These are phyloP conservation scores for Cyanidioschyzon merolae DNA, from an alignment of 23 red algal species.

Conservation along the genomic window DNA sequence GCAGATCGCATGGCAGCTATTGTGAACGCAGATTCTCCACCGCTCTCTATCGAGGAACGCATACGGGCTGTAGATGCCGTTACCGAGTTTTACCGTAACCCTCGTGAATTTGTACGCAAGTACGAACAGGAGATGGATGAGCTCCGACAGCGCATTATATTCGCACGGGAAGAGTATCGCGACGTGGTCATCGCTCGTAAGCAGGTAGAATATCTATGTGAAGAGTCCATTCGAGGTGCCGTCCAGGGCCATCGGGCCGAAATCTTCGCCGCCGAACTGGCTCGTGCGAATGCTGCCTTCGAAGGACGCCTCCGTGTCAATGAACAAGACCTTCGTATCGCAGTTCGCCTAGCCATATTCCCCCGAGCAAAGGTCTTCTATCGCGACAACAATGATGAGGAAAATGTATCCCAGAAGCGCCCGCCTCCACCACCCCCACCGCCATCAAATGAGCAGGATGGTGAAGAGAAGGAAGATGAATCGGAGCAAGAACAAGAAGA, in stretches of 20 bases:
- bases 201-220: conserved; percentile 69
- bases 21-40: conserved; percentile 54
- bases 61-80: conserved; percentile 59
- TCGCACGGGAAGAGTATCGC: conserved; percentile 80
- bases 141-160: conserved; percentile 77
- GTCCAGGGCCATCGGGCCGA: conserved; percentile 86
- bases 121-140: conserved; percentile 45
- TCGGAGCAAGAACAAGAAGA: conserved; percentile 45
- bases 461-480: conserved; percentile 51
- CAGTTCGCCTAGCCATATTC: conserved; percentile 74
- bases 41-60: conserved; percentile 65
- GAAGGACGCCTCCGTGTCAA: conserved; percentile 50
- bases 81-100: conserved; percentile 37
- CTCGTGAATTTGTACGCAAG: conserved; percentile 25
- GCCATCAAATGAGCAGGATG: conserved; percentile 27
- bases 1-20: conserved; percentile 81
- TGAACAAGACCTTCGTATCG: conserved; percentile 67
- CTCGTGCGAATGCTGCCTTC: conserved; percentile 75
- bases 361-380: conserved; percentile 50
- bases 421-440: conserved; percentile 56
- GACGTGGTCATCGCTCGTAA: conserved; percentile 50
- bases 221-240: conserved; percentile 54
- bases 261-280: conserved; percentile 73
- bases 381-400: conserved; percentile 27
- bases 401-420: conserved; percentile 27